phyloP scores from a whole-genome alignment of 306 rosid genomes.

The Cotoneaster glaucophyllus region DNA sequence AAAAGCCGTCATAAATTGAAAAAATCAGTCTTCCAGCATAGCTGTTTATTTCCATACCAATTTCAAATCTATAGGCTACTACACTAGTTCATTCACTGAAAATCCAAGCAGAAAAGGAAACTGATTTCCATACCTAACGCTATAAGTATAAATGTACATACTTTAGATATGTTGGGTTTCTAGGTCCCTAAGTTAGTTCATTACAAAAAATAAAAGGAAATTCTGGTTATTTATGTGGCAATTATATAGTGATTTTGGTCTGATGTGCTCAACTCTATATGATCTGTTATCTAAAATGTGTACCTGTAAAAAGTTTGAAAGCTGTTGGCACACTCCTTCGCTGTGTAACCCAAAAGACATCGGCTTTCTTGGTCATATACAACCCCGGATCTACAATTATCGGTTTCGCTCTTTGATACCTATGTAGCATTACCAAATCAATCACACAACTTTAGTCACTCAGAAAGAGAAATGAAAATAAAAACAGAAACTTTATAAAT shows the following conservation, averaged over 20 bases:
- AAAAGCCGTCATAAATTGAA: neutral
- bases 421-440: conserved; percentile 15
- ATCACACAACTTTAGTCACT: conserved; percentile 5
- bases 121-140: conserved; percentile 2
- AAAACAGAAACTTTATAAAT: neutral
- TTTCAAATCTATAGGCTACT: neutral
- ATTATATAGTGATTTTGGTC: no score
- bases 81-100: neutral
- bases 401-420: conserved; percentile 87
- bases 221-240: no score
- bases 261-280: neutral
- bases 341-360: conserved; percentile 95
- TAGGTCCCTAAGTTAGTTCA: neutral
- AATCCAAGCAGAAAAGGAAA: neutral
- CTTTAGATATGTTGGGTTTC: neutral
- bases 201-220: no score
- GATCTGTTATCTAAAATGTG: neutral
- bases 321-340: conserved; percentile 94
- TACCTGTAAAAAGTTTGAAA: conserved; percentile 94
- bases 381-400: conserved; percentile 88
- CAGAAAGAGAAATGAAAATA: neutral
- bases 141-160: neutral
- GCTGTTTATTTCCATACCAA: neutral
- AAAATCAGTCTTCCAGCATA: neutral
- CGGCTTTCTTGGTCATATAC: conserved; percentile 80